phyloP scores from a whole-genome alignment of 345 rosid species.

The Bretschneidera sinensis region DNA sequence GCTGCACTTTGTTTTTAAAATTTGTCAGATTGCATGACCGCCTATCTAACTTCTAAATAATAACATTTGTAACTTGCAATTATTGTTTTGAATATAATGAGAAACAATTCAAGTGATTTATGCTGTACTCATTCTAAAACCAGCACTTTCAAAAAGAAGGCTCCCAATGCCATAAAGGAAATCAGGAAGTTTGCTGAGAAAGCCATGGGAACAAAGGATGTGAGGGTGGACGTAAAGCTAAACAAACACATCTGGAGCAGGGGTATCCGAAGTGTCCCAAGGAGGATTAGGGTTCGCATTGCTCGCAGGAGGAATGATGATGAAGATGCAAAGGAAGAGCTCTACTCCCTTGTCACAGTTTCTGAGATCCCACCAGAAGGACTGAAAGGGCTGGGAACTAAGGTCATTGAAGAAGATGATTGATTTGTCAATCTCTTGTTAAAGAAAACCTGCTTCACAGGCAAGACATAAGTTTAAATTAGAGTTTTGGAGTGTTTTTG shows the following conservation, averaged over 20 bases:
- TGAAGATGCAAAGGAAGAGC: slow-evolving; percentile 63
- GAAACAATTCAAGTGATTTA: too few species aligned
- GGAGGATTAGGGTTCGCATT: slow-evolving; percentile 53
- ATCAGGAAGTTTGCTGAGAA: slow-evolving; percentile 53
- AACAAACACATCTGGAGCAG: slow-evolving; percentile 66
- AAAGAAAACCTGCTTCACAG: background rate
- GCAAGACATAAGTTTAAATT: background rate
- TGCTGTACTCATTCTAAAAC: background rate
- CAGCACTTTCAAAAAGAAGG: slow-evolving; percentile 68
- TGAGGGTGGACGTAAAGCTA: slow-evolving; percentile 55
- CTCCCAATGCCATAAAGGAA: slow-evolving; percentile 62
- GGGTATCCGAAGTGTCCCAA: slow-evolving; percentile 53
- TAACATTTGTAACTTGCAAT: background rate
- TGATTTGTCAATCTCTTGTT: slow-evolving; percentile 12
- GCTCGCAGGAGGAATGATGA: slow-evolving; percentile 58
- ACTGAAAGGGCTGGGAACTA: slow-evolving; percentile 46
- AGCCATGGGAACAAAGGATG: slow-evolving; percentile 62
- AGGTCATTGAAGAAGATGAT: slow-evolving; percentile 53
- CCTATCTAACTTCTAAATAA: too few species aligned
- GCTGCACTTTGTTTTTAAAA: background rate
- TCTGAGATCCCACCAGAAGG: slow-evolving; percentile 53
- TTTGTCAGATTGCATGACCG: background rate
- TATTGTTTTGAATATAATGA: background rate
- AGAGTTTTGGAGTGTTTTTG: background rate
- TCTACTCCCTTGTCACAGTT: slow-evolving; percentile 54